phyloP scores from a whole-genome alignment of 192 early-diverging fungal genomes.

The Rhizophagus prolifer region DNA sequence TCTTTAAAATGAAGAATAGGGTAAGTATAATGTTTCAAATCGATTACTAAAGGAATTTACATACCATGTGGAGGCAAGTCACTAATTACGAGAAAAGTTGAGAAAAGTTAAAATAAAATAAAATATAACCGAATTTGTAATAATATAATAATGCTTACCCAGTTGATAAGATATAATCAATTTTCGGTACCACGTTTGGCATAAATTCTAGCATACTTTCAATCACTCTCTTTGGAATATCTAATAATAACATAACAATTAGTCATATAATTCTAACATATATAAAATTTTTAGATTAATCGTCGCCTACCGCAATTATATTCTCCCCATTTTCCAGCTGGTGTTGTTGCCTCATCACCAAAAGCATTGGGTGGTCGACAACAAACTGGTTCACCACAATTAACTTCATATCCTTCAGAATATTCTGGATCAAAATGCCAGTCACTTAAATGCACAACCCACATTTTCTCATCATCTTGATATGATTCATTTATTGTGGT shows the following conservation, averaged over 20 bases:
- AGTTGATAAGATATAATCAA: slow-evolving; percentile 19
- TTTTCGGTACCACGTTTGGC: slow-evolving; percentile 21
- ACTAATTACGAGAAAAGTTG: background rate
- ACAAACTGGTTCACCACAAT: slow-evolving; percentile 30
- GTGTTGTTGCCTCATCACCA: background rate
- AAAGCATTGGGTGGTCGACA: slow-evolving; percentile 20
- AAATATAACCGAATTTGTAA: background rate
- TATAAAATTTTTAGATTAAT: background rate
- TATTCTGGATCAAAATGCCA: slow-evolving; percentile 30
- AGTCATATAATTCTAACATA: background rate
- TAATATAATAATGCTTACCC: slow-evolving; percentile 11
- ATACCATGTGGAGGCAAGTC: slow-evolving; percentile 27
- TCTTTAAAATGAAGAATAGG: background rate
- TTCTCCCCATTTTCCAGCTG: slow-evolving; percentile 31
- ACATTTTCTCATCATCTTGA: slow-evolving; percentile 3
- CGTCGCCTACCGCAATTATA: slow-evolving; percentile 7
- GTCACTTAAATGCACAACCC: slow-evolving; percentile 28
- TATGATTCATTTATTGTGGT: background rate
- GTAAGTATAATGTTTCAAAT: background rate
- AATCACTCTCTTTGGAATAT: slow-evolving; percentile 3
- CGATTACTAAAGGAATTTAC: background rate
- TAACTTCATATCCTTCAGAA: slow-evolving; percentile 23
- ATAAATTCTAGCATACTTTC: slow-evolving; percentile 24
- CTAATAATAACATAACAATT: background rate
- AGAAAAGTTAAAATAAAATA: background rate